Evolutionary conservation across 805 yeast species (phyloP), one percentile per base, ranked within the genome.

Genomic region (Yamadazyma paraphyllophila): DNA sequence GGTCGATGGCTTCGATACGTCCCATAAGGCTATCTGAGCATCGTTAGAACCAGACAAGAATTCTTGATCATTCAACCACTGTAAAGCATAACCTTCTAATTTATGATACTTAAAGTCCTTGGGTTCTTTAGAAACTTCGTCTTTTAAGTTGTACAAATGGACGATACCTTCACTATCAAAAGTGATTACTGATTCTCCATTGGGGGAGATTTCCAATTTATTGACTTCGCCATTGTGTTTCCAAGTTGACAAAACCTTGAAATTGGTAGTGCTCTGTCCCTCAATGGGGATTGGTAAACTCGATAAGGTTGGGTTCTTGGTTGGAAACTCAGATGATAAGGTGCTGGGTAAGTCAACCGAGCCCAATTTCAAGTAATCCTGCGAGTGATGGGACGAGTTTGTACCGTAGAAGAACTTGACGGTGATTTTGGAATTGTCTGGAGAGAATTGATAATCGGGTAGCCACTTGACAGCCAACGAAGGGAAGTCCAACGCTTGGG

Each of bases 11-110:
- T 66, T 61, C 24, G 62, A 52, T 8, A 78, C 55, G 52, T 85
- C 85, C 96, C 96, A 88, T 33, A 83, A 58, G 0, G 88, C 88
- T 36, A 88, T 78, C 24, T 78, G 77, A 12, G 76, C 63, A 60
- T 88, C 96, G 48, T 78, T 81, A 3, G 88, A 74, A 1, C 88
- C 86, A 1, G 90, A 73, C 10, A 82, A 66, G 26, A 89, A 71
- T 48, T 63, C 63, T 7, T 42, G 31, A 33, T 76, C 69, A 24
- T 62, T 63, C 46, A 77, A 67, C 95, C 96, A 88, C 50, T 83
- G 82, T 41, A 89, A 63, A 2, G 84, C 86, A 58, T 73, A 81
- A 1, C 95, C 96, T 54, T 83, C 89, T 45, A 66, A 70, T 10
- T 69, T 65, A 64, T 88, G 96, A 57, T 69, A 77, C 48, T 74